These are phyloP conservation scores for Skeletonema marinoi DNA, from an alignment of 108 stramenopile genomes.

Conservation along the genomic window DNA sequence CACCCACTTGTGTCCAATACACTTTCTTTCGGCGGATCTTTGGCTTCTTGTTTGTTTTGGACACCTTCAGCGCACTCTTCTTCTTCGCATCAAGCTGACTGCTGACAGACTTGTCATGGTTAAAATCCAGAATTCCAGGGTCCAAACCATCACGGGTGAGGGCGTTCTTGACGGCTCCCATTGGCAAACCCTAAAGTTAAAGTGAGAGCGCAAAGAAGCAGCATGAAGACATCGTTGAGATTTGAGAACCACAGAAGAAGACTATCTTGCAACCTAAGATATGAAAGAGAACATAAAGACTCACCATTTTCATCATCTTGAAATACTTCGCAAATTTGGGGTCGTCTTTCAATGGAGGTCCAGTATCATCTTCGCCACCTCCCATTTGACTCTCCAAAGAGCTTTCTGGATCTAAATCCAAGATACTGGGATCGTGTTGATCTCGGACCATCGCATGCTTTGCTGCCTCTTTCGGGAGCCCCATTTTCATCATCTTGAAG, in stretches of 20 bases:
- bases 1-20: constrained; percentile 81
- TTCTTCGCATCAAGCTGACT: constrained; percentile 9
- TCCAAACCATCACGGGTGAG: constrained; percentile 66
- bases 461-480: constrained; percentile 47
- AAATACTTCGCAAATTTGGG: constrained; percentile 33
- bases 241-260: not conserved
- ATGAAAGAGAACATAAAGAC: not conserved
- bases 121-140: constrained; percentile 62
- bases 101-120: constrained; percentile 27
- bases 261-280: not conserved
- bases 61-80: constrained; percentile 1
- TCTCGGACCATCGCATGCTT: constrained; percentile 41
- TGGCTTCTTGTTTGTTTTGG: constrained; percentile 50
- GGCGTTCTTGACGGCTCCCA: constrained; percentile 69
- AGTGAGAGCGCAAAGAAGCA: not conserved
- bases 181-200: constrained; percentile 44
- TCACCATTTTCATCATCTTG: constrained; percentile 34
- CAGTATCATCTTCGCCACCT: not conserved
- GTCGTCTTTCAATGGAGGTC: constrained; percentile 10
- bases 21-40: constrained; percentile 83
- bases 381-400: constrained; percentile 45
- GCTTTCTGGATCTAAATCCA: constrained; percentile 69
- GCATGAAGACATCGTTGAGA: not conserved
- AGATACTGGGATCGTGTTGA: constrained; percentile 57
- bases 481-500: constrained; percentile 67